A percentile compares a stretch with the other conserved stretches of the same genome.
These are phyloP conservation scores for Boletus edulis DNA, from an alignment of 768 basidiomycete species.

Conservation along the genomic window DNA sequence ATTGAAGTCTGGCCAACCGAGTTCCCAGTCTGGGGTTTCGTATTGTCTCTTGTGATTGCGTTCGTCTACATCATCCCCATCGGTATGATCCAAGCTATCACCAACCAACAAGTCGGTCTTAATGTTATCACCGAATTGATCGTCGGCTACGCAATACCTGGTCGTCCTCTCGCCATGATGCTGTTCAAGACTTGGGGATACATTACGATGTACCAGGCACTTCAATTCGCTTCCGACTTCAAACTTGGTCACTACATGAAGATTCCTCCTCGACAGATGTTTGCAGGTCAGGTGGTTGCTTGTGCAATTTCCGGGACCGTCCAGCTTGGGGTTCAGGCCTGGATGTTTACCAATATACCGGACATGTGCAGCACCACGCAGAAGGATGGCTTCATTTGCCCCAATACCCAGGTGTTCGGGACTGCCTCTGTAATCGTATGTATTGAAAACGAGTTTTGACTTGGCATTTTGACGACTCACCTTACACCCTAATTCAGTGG, in stretches of 20 bases:
- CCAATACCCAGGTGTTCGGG: conserved; percentile 44
- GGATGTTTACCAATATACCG: conserved; percentile 47
- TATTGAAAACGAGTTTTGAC: conserved; percentile 7
- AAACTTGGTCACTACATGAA: conserved; percentile 78
- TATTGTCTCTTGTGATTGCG: conserved; percentile 41
- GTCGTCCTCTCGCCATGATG: conserved; percentile 75
- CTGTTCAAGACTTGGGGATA: conserved; percentile 75
- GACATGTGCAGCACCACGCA: conserved; percentile 30
- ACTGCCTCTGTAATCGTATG: conserved; percentile 52
- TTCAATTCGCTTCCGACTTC: conserved; percentile 70
- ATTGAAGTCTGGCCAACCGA: conserved; percentile 64
- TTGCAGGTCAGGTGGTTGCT: conserved; percentile 66
- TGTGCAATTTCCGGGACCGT: conserved; percentile 61
- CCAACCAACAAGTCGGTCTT: conserved; percentile 71
- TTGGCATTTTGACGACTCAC: not conserved
- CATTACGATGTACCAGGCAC: conserved; percentile 61
- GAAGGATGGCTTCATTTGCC: conserved; percentile 28
- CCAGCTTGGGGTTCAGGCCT: conserved; percentile 63
- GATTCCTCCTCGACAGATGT: conserved; percentile 65
- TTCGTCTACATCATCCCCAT: conserved; percentile 74
- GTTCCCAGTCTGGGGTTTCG: conserved; percentile 43
- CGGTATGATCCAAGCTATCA: conserved; percentile 75
- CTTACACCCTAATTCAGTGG: conserved; percentile 35
- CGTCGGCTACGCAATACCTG: conserved; percentile 54
- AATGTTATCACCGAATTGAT: conserved; percentile 75